These are phyloP conservation scores for Paxillus involutus DNA, from an alignment of 768 basidiomycete species.

Conservation along the genomic window DNA sequence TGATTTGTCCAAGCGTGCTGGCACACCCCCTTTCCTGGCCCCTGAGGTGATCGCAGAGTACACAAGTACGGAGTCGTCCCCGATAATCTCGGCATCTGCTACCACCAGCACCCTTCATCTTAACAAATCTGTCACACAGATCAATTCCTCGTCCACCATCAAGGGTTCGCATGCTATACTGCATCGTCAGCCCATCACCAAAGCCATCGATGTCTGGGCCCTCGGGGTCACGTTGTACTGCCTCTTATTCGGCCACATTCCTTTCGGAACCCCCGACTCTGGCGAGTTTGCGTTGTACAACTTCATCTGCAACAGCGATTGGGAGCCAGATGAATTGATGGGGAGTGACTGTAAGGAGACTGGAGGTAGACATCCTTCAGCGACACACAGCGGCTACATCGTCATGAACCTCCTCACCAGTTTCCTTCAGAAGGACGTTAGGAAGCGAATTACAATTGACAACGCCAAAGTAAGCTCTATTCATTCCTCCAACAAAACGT, in stretches of 20 bases:
- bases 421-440: conserved; percentile 79
- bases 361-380: conserved; percentile 54
- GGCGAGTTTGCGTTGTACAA: conserved; percentile 79
- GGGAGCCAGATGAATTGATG: conserved; percentile 66
- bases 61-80: conserved; percentile 35
- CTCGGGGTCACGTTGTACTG: conserved; percentile 95
- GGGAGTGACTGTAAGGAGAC: conserved; percentile 67
- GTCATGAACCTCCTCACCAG: conserved; percentile 72
- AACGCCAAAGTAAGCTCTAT: conserved; percentile 32
- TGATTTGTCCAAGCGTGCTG: conserved; percentile 89
- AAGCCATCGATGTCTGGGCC: conserved; percentile 97
- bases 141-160: conserved; percentile 30
- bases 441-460: conserved; percentile 71
- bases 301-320: conserved; percentile 76
- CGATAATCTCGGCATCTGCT: conserved; percentile 31
- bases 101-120: conserved; percentile 31
- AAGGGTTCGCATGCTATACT: conserved; percentile 22
- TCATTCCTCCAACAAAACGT: not conserved
- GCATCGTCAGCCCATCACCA: conserved; percentile 65
- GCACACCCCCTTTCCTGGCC: conserved; percentile 94
- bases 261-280: conserved; percentile 60
- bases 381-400: conserved; percentile 51
- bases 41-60: conserved; percentile 89
- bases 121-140: conserved; percentile 27
- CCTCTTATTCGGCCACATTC: conserved; percentile 83